Evolutionary conservation across 2,329 filamentous ascomycete genomes (phyloP).

Genomic region (Trichocomaceae sp.): DNA sequence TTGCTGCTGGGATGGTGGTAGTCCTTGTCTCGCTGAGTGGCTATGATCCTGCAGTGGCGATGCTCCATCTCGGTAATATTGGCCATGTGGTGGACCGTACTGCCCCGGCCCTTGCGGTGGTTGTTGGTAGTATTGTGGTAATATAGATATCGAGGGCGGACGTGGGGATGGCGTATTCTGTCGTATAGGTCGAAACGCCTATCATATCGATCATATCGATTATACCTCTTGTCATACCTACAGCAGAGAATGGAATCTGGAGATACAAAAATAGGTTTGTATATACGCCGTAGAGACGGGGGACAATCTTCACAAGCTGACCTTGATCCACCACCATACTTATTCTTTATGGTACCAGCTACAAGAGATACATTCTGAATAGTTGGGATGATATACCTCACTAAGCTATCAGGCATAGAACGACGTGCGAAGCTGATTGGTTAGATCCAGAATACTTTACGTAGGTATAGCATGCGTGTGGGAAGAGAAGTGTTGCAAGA

Average conservation of each 20-base stretch:
- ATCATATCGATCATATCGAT: background rate
- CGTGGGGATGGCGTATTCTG: background rate
- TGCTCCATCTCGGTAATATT: background rate
- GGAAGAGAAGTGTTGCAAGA: background rate
- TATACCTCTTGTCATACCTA: background rate
- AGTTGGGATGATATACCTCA: background rate
- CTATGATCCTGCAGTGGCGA: background rate
- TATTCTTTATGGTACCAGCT: background rate
- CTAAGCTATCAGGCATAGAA: background rate
- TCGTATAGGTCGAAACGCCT: background rate
- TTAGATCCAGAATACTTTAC: background rate
- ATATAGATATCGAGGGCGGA: background rate
- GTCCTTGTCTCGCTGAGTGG: background rate
- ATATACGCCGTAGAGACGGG: background rate
- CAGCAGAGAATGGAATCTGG: background rate
- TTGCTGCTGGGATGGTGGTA: background rate
- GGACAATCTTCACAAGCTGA: background rate
- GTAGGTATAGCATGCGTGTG: too few species aligned
- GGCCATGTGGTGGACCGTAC: background rate
- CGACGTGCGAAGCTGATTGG: background rate
- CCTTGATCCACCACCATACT: background rate
- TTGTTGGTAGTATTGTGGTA: constrained; percentile 2
- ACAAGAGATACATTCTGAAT: constrained; percentile 5
- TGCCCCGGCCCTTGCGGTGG: background rate
- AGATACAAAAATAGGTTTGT: background rate